These are phyloP conservation scores for Candida suzukii DNA, from an alignment of 805 yeast species.

Conservation along the genomic window DNA sequence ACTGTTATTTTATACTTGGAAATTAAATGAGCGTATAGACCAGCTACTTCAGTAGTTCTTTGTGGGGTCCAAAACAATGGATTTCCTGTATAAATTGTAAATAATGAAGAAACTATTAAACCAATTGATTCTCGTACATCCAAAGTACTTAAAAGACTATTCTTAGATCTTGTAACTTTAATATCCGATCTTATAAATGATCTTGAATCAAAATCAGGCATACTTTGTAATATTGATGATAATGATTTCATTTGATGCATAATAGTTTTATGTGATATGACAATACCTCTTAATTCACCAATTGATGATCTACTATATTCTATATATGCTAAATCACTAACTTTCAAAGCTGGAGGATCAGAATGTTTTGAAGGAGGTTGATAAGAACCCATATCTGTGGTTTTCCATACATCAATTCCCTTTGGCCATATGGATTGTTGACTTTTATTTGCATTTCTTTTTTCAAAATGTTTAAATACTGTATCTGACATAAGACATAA, in stretches of 20 bases:
- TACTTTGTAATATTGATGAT: conserved; percentile 59
- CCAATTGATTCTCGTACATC: conserved; percentile 82
- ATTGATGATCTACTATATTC: conserved; percentile 87
- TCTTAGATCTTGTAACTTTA: conserved; percentile 37
- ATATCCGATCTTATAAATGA: conserved; percentile 47
- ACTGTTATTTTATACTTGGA: conserved; percentile 66
- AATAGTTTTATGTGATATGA: conserved; percentile 81
- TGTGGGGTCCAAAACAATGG: conserved; percentile 74
- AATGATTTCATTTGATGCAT: conserved; percentile 82
- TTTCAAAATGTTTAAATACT: conserved; percentile 69
- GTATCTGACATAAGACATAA: conserved; percentile 76
- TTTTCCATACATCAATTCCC: conserved; percentile 70
- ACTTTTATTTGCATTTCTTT: conserved; percentile 31
- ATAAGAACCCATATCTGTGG: conserved; percentile 78
- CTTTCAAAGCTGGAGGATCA: conserved; percentile 58
- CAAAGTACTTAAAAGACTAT: conserved; percentile 54
- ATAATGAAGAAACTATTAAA: conserved; percentile 69
- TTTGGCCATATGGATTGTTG: conserved; percentile 50
- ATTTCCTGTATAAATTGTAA: conserved; percentile 82
- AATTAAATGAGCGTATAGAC: conserved; percentile 77
- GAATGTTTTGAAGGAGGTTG: conserved; percentile 48
- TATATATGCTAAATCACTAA: conserved; percentile 84
- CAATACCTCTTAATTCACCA: conserved; percentile 91
- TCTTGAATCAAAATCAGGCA: conserved; percentile 34
- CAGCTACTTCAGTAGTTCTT: conserved; percentile 67